Percentiles rank a stretch among this genome's conserved stretches.
phyloP scores from a whole-genome alignment of 495 filamentous ascomycete genomes.

The Hypoxylon intermedium region DNA sequence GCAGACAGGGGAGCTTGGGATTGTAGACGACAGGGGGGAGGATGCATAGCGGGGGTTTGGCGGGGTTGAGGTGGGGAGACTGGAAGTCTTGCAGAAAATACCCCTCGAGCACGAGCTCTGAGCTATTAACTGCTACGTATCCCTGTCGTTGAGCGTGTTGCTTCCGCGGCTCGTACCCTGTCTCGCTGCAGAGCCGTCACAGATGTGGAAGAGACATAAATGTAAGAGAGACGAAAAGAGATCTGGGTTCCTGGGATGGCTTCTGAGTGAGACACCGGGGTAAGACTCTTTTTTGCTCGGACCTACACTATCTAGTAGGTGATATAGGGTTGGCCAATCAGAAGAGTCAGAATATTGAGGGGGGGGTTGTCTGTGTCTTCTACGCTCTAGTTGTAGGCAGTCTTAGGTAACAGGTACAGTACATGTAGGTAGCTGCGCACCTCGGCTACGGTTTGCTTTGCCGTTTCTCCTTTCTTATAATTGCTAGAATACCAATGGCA shows the following conservation, averaged over 20 bases:
- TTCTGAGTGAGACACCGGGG: neutral
- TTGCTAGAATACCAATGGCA: neutral
- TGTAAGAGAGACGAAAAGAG: neutral
- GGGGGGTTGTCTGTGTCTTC: too few species aligned
- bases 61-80: constrained; percentile 31
- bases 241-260: neutral
- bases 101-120: constrained; percentile 34
- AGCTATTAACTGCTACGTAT: constrained; percentile 32
- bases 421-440: constrained; percentile 14
- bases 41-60: constrained; percentile 33
- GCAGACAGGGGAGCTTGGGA: neutral
- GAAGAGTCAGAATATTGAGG: too few species aligned
- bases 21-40: constrained; percentile 19
- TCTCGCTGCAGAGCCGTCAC: constrained; percentile 22
- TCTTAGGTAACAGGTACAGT: too few species aligned
- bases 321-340: constrained; percentile 26
- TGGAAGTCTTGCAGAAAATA: constrained; percentile 27
- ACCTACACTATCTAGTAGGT: too few species aligned
- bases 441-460: constrained; percentile 4
- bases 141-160: constrained; percentile 17
- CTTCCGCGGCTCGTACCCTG: constrained; percentile 27
- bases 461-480: neutral
- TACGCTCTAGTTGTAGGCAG: too few species aligned
- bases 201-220: neutral
- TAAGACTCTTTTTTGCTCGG: constrained; percentile 9